Evolutionary conservation across 2,329 filamentous ascomycete species (phyloP).

Genomic region (Davidsoniella neocaledoniae): DNA sequence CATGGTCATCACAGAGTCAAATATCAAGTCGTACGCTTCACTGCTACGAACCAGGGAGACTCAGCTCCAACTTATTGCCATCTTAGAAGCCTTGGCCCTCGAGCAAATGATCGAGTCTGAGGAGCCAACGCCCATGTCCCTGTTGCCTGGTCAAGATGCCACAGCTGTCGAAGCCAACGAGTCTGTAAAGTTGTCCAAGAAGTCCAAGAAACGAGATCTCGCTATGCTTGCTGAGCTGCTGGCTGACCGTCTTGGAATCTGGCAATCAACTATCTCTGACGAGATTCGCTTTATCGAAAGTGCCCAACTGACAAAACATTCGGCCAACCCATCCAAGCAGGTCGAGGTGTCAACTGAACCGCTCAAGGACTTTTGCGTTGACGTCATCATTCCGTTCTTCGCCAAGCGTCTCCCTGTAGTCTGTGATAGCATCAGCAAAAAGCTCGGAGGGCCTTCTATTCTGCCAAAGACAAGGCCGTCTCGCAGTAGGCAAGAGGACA

Average conservation of each 20-base stretch:
- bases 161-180: conserved; percentile 20
- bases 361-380: conserved; percentile 59
- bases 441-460: conserved; percentile 55
- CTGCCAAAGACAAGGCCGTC: conserved; percentile 17
- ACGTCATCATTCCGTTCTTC: conserved; percentile 70
- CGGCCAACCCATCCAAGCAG: conserved; percentile 21
- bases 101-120: conserved; percentile 34
- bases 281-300: conserved; percentile 34
- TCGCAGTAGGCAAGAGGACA: not conserved
- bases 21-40: conserved; percentile 45
- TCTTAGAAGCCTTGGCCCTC: conserved; percentile 59
- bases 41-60: conserved; percentile 59
- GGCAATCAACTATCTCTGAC: conserved; percentile 58
- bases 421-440: conserved; percentile 54
- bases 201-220: conserved; percentile 46
- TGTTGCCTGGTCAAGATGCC: conserved; percentile 1
- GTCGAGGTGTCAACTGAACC: conserved; percentile 39
- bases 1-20: conserved; percentile 28
- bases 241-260: conserved; percentile 65
- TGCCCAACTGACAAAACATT: conserved; percentile 23
- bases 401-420: conserved; percentile 57
- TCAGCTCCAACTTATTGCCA: conserved; percentile 63
- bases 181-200: conserved; percentile 28
- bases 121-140: conserved; percentile 23
- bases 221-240: conserved; percentile 52